Evolutionary conservation across 2,329 filamentous ascomycete species (phyloP).

Genomic region (Lachnellula cervina): DNA sequence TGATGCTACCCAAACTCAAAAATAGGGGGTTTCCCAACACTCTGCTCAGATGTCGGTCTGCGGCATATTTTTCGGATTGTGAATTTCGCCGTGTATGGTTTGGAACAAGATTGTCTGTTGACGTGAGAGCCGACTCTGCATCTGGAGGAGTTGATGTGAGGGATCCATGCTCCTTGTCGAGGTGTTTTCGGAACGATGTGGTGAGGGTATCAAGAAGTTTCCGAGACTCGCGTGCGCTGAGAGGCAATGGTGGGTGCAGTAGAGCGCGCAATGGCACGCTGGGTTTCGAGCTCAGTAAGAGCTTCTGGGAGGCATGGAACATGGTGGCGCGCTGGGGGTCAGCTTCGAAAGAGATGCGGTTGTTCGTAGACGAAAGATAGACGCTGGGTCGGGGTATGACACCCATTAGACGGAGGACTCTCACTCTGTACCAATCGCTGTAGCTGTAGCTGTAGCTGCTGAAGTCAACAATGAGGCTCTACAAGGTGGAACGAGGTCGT

Average conservation of each 20-base stretch:
- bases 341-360: no score
- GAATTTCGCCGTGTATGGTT: constrained; percentile 11
- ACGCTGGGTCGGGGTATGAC: not conserved
- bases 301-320: constrained; percentile 48
- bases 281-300: constrained; percentile 44
- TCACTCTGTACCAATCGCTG: not conserved
- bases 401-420: not conserved
- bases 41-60: constrained; percentile 43
- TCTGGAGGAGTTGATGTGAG: constrained; percentile 29
- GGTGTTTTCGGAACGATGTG: constrained; percentile 56
- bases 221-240: constrained; percentile 52
- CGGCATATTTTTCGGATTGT: constrained; percentile 25
- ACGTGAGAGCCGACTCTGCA: not conserved
- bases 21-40: constrained; percentile 48
- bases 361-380: no score
- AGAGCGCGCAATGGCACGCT: constrained; percentile 28
- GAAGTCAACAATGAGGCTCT: not conserved
- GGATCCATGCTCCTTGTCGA: constrained; percentile 49
- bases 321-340: constrained; percentile 10
- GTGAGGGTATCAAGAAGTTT: constrained; percentile 57
- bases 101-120: not conserved
- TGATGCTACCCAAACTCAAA: not conserved
- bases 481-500: not conserved
- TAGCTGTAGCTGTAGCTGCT: not conserved
- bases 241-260: constrained; percentile 46